Base-by-base conservation (phyloP, 805 yeast genomes). In the Spathaspora gorwiae region DNA sequence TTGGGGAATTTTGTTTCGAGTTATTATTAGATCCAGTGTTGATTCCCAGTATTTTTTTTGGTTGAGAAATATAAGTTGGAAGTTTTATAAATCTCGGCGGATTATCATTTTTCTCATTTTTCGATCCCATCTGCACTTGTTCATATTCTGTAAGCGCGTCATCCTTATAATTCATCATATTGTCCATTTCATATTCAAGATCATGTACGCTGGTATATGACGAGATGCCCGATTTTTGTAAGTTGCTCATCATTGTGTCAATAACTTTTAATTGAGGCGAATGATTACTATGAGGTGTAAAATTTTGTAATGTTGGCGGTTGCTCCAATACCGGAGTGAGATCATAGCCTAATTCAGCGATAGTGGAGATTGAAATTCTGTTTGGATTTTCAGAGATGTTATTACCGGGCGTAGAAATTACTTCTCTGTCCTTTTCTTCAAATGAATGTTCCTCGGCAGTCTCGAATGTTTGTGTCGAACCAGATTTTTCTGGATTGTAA, bases 381-480 rank as follows among this genome's bases (percentile, higher is more conserved):
- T 41, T 19, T 19, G 24, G 24, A 19, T 19, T 19, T 19, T 19
- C 24, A 19, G 24, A 19, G 24, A 19, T 19, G 4, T 19, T 19
- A 19, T 19, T 19, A 19, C 24, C 5, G 24, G 24, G 24, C 24
- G 24, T 19, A 19, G 24, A 19, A 19, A 3, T 19, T 19, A 19
- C 5, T 19, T 19, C 24, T 19, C 10, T 42, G 42, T 36, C 50
- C 37, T 39, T 19, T 19, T 19, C 24, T 19, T 19, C 24, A 19
- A 19, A 19, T 19, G 57, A 52, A 29, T 29, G 32, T 11, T 29
- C 32, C 19, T 49, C 48, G 13, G 66, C 66, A 1, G 68, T 61
- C 45, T 61, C 63, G 40, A 64, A 64, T 9, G 64, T 52, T 52
- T 54, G 65, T 6, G 54, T 49, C 26, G 64, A 56, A 40, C 44